These are phyloP conservation scores for Solanum hybrid DNA, from an alignment of 305 asterid genomes.

Conservation along the genomic window DNA sequence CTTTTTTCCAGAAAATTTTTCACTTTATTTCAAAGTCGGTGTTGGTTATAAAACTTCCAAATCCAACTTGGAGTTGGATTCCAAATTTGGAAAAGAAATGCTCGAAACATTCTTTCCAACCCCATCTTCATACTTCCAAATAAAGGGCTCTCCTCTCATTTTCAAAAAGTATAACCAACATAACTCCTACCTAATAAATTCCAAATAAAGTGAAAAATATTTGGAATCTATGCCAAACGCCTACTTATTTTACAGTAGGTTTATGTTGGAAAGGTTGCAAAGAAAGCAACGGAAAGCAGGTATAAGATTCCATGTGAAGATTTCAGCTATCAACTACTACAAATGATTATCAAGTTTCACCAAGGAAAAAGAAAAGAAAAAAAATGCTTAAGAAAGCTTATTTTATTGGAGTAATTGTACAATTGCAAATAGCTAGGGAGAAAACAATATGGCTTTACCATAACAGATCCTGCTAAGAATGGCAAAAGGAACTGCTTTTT, in stretches of 20 bases:
- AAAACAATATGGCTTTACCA: not conserved
- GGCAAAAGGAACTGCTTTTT: not conserved
- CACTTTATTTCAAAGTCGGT: not conserved
- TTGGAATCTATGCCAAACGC: not conserved
- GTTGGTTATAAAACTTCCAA: not conserved
- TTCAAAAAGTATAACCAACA: not conserved
- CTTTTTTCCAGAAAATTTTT: not conserved
- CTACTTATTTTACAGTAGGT: not conserved
- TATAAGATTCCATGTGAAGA: not conserved
- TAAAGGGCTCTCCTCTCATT: not conserved
- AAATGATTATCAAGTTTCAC: not conserved
- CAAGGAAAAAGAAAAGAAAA: not conserved
- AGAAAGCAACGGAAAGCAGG: not conserved
- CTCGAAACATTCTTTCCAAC: not conserved
- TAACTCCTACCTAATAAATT: not conserved
- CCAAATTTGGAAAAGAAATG: not conserved
- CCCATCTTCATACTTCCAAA: not conserved
- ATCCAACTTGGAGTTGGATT: not conserved
- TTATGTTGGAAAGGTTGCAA: not conserved
- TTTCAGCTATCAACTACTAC: not conserved
- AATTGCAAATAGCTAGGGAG: not conserved
- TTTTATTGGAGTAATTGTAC: not conserved
- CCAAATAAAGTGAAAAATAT: not conserved
- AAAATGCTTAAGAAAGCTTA: not conserved
- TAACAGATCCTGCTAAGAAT: not conserved